Evolutionary conservation across 2,329 filamentous ascomycete species (phyloP).

Genomic region (Xylariaceae sp.): DNA sequence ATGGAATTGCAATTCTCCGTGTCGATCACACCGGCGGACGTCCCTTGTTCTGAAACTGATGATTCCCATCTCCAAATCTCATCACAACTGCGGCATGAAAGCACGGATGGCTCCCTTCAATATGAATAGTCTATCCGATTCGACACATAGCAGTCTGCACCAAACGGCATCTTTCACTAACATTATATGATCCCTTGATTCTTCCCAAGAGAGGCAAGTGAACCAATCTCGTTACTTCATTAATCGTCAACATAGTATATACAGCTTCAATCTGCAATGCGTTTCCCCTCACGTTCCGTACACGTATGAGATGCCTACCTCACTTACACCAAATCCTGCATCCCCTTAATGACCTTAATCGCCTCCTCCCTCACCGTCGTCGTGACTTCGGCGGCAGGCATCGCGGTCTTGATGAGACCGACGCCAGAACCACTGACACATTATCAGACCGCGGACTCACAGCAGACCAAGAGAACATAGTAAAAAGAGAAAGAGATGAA

Average conservation of each 20-base stretch:
- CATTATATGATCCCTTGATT: no score
- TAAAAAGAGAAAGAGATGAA: no score
- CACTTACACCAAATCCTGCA: not conserved
- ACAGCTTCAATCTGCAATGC: not conserved
- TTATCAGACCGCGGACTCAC: not conserved
- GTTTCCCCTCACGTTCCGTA: not conserved
- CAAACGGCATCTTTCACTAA: no score
- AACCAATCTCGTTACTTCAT: no score
- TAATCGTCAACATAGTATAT: not conserved
- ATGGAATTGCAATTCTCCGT: conserved; percentile 13
- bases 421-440: conserved; percentile 28
- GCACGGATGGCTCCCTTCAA: no score
- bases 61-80: not conserved
- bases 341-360: conserved; percentile 18
- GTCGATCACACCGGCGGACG: not conserved
- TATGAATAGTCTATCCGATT: no score
- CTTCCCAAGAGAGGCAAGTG: no score
- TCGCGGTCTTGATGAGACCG: conserved; percentile 26
- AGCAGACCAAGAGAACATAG: not conserved
- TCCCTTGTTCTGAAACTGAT: not conserved
- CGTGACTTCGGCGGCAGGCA: conserved; percentile 30
- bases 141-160: no score
- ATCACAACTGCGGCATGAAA: no score
- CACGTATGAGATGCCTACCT: no score
- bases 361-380: conserved; percentile 26